A percentile compares a stretch with the other conserved stretches of the same genome.
Evolutionary conservation across 2,329 filamentous ascomycete genomes (phyloP).

Genomic region (Botrytis paeoniae): DNA sequence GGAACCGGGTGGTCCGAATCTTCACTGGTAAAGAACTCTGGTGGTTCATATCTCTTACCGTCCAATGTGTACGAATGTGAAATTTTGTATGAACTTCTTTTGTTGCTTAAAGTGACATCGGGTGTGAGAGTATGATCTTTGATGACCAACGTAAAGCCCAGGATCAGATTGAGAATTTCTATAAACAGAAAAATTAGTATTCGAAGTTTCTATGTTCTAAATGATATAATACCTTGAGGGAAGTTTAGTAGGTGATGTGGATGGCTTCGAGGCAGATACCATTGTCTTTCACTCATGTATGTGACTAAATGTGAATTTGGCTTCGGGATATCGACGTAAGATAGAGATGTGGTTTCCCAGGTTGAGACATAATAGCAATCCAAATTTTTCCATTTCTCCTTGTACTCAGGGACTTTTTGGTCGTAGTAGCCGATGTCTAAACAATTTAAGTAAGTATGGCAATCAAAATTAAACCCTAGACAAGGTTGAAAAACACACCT

Average conservation of each 20-base stretch:
- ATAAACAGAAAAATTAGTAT: background rate
- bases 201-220: background rate
- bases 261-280: background rate
- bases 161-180: background rate
- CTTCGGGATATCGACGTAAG: background rate
- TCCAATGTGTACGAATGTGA: background rate
- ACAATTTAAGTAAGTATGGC: background rate
- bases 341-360: background rate
- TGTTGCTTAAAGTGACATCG: background rate
- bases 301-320: background rate
- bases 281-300: background rate
- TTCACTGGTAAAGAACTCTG: rapidly evolving
- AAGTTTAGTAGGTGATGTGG: background rate
- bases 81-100: background rate
- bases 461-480: background rate
- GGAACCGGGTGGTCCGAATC: background rate
- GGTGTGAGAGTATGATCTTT: background rate
- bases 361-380: background rate
- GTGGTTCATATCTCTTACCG: background rate
- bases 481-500: background rate
- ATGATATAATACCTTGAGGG: background rate
- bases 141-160: background rate
- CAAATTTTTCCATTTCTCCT: rapidly evolving
- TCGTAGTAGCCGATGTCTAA: background rate
- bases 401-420: background rate